Base-by-base conservation (phyloP, 73 alveolate genomes). In the Tetrahymena elliotti region DNA sequence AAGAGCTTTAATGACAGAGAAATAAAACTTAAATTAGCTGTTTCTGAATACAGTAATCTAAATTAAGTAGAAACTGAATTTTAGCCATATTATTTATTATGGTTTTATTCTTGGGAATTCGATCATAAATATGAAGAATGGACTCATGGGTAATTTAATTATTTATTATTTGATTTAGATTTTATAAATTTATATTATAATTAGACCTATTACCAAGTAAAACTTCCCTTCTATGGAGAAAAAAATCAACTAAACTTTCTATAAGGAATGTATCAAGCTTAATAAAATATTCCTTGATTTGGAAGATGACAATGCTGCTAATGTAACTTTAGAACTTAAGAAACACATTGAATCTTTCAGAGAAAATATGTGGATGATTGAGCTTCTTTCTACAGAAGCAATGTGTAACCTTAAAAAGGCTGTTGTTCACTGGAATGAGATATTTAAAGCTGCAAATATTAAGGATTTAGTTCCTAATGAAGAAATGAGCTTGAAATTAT, bases 341-440 rank as follows among this genome's bases (percentile, higher is more conserved):
- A 98, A 97, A 38, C 97, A 98, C 92, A 97, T 97, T 88, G 99
- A 97, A 52, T 99, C 97, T 94, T 99, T 95, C 97, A 97, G 96
- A 95, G 98, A 96, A 97, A 96, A 96, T 93, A 95, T 99, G 96
- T 99, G 97, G 94, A 97, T 98, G 96, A 98, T 99, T 47, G 99
- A 98, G 94, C 96, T 98, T 94, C 94, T 99, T 93, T 95, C 98
- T 40, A 97, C 99, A 84, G 99, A 99, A 84, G 99, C 99, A 24
- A 95, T 99, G 84, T 84, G 95, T 84, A 99, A 99, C 93, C 52
- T 84, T 13, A 94, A 94, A 16, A 84, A 94, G 27, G 52, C 83
- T 88, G 18, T 68, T 68, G 99, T 97, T 84, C 99, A 98, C 93
- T 99, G 99, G 99, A 96, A 98, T 92, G 99, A 98, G 96, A 95